A percentile compares a stretch with the other conserved stretches of the same genome.
Evolutionary conservation across 2,329 filamentous ascomycete genomes (phyloP).

Genomic region (Colletotrichum magnum): DNA sequence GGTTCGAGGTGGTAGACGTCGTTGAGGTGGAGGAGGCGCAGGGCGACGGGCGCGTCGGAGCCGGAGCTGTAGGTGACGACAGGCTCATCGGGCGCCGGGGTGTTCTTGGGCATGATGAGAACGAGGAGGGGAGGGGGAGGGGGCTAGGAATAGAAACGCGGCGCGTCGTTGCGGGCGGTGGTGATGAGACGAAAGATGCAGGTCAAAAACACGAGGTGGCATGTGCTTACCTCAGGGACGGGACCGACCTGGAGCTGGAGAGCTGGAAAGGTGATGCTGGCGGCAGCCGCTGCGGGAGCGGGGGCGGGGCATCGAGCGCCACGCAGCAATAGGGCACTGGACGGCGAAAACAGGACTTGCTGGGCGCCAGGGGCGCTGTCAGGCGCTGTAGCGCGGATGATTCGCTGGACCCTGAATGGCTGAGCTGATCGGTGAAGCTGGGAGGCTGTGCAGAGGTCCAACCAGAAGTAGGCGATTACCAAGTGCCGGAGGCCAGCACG

Average conservation of each 20-base stretch:
- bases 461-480: slow-evolving; percentile 14
- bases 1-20: slow-evolving; percentile 92
- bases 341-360: background rate
- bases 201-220: too few relatives aligned
- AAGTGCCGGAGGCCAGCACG: slow-evolving; percentile 7
- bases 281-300: slow-evolving; percentile 11
- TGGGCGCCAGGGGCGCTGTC: background rate
- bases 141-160: slow-evolving; percentile 25
- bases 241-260: slow-evolving; percentile 2
- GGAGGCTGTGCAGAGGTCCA: background rate
- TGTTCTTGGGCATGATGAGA: slow-evolving; percentile 36
- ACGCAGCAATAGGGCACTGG: slow-evolving; percentile 10
- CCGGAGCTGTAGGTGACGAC: slow-evolving; percentile 50
- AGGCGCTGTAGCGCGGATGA: background rate
- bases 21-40: slow-evolving; percentile 92
- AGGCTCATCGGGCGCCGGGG: slow-evolving; percentile 38
- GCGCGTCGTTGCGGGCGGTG: background rate
- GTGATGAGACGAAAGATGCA: background rate
- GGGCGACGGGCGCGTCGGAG: slow-evolving; percentile 66
- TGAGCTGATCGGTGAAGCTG: background rate
- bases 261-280: background rate
- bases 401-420: slow-evolving; percentile 1
- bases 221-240: background rate
- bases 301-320: slow-evolving; percentile 13
- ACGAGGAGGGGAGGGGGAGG: background rate